Evolutionary conservation across 2,329 filamentous ascomycete genomes (phyloP).

Genomic region (Hymenotorrendiella dingleyae): DNA sequence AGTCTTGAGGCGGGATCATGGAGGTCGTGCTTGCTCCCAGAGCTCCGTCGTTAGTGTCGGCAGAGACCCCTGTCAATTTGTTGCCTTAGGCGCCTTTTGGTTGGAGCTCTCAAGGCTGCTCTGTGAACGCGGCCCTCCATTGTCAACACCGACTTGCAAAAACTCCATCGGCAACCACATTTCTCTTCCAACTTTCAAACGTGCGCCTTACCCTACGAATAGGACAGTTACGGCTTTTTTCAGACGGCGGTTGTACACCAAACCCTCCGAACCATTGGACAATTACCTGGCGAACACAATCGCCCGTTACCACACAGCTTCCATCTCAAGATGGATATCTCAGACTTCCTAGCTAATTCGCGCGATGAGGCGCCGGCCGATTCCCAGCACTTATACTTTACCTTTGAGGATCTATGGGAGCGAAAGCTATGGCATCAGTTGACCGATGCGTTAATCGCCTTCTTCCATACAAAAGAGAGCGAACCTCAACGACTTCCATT

Average conservation of each 20-base stretch:
- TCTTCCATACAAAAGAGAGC: conserved; percentile 80
- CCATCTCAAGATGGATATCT: conserved; percentile 78
- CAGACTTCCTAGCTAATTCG: conserved; percentile 87
- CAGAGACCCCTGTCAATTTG: conserved; percentile 12
- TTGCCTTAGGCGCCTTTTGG: conserved; percentile 17
- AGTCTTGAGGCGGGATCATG: too few species aligned
- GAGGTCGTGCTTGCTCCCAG: too few species aligned
- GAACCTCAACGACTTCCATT: conserved; percentile 78
- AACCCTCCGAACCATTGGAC: too few species aligned
- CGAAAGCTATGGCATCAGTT: conserved; percentile 99
- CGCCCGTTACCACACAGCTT: too few species aligned
- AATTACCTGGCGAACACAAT: too few species aligned
- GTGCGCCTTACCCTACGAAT: too few species aligned
- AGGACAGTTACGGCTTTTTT: too few species aligned
- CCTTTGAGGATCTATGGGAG: conserved; percentile 97
- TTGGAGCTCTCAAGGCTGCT: conserved; percentile 15
- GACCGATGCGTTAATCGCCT: conserved; percentile 79
- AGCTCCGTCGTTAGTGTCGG: too few species aligned
- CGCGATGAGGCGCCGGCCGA: conserved; percentile 82
- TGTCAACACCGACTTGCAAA: conserved; percentile 8
- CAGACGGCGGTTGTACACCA: too few species aligned
- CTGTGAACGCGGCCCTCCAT: too few species aligned
- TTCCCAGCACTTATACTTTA: conserved; percentile 79
- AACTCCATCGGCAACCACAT: too few species aligned
- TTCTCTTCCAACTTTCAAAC: too few species aligned